Base-by-base conservation (phyloP, 805 yeast genomes). In the Debaryomyces maramus region DNA sequence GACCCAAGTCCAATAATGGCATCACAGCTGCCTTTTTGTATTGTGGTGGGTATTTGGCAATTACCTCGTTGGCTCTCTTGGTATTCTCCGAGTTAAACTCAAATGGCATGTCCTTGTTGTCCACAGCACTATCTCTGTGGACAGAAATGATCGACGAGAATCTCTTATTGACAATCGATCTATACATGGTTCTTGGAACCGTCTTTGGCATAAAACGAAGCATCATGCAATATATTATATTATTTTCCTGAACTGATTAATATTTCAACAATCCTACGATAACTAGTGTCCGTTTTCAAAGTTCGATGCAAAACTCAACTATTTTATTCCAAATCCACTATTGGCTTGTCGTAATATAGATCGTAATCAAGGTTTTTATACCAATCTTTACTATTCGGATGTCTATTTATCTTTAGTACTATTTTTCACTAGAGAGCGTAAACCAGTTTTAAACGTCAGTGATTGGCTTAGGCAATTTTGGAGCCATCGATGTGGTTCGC, bases 1-100 rank as follows among this genome's bases (percentile, higher is more conserved):
- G 96, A 29, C 93, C 96, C 47, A 87, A 71, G 58, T 86, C 95
- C 46, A 87, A 74, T 45, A 87, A 73, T 7, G 95, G 95, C 95
- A 87, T 88, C 43, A 82, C 81, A 2, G 96, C 95, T 22, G 84
- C 86, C 66, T 88, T 88, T 61, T 86, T 87, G 65, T 88, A 87
- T 60, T 87, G 91, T 19, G 85, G 73, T 8, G 96, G 96, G 61
- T 87, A 87, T 68, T 85, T 85, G 53, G 84, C 78, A 38, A 87
- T 73, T 55, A 87, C 78, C 46, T 77, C 82, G 43, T 82, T 66
- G n/a, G 95, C 95, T 50, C 86, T 72, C 47, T 72, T 67, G 56
- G 67, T 52, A 70, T 85, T 86, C 47, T 80, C 88, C 10, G 72
- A 54, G 42, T 72, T 72, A 70, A 87, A 88, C 60, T 83, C 88